Base-by-base conservation (phyloP, 176 grass and related monocot species). In the Bromus sterilis region DNA sequence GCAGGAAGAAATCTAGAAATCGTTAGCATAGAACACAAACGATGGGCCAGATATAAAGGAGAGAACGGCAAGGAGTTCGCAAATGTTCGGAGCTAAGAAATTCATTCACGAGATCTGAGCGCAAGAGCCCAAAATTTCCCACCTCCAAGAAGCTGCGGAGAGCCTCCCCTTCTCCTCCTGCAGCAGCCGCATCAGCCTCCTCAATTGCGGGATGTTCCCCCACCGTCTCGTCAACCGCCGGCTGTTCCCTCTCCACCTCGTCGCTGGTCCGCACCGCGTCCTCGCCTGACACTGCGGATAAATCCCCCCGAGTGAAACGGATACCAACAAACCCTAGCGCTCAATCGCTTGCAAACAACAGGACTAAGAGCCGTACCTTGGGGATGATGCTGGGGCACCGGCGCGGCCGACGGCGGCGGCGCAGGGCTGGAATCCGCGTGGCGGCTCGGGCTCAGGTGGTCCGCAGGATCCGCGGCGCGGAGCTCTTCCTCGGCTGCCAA, bases 91-190 rank as follows among this genome's bases (percentile, higher is more conserved):
- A 71, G 39, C 24, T 3, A 65, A 4, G 41, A 12, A 74, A 32
- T 33, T n/a, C 15, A 32, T 33, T n/a, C 15, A 68, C 66, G 35
- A 53, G 67, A 80, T 67, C 59, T 65, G 33, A 46, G 35, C 18
- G 13, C 1, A 32, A 56, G 29, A 75, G 66, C 3, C 1, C 28
- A 24, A 20, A 74, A 59, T 26, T 48, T 5, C 29, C 13, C 40
- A 90, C 84, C 79, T 90, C 67, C 14, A 83, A 33, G 59, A 90
- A 86, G 37, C 0, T 58, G 6, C 79, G 74, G 32, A 86, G 79
- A n/a, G 58, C 59, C 48, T 75, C 59, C 1, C 66, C 83, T 16
- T n/a, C 79, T 9, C 14, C 68, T 71, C 6, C 74, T 32, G 65
- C 35, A 8, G 15, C 42, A 21, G 4, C 56, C 29, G 15, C 73